Evolutionary conservation across 306 rosid genomes (phyloP).

Genomic region (Medicago arabica): DNA sequence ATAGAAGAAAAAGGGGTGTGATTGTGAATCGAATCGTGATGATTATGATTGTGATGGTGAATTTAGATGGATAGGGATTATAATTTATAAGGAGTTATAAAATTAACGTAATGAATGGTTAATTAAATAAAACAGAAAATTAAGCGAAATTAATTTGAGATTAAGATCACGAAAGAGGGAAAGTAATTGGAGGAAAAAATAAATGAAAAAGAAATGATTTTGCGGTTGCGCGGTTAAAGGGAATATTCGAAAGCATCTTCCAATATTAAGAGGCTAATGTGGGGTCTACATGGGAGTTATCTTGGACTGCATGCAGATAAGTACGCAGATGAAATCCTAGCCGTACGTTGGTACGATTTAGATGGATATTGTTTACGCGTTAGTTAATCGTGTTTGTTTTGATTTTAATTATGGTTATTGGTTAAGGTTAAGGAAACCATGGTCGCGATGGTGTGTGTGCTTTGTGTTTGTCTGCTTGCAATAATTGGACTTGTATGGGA

Average conservation of each 20-base stretch:
- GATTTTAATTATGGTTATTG: constrained; percentile 11
- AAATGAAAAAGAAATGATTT: background rate
- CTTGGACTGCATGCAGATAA: background rate
- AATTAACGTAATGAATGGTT: background rate
- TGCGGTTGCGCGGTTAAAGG: constrained; percentile 40
- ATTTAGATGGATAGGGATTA: background rate
- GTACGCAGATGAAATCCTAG: background rate
- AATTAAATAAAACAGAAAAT: background rate
- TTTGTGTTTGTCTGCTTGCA: background rate
- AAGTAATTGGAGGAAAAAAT: background rate
- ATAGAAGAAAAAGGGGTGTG: background rate
- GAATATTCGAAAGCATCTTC: constrained; percentile 70
- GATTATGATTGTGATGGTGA: background rate
- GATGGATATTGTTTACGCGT: background rate
- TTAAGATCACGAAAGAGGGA: no score
- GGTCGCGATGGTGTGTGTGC: constrained; percentile 16
- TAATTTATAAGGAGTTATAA: background rate
- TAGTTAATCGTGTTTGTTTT: background rate
- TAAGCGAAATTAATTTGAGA: no score
- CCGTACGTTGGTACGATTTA: constrained; percentile 17
- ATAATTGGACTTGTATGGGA: constrained; percentile 29
- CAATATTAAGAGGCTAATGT: background rate
- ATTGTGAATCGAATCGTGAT: background rate
- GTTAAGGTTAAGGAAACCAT: background rate
- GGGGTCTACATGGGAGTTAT: constrained; percentile 22